Evolutionary conservation across 257 asterid genomes (phyloP).

Genomic region (Lycium barbarum): DNA sequence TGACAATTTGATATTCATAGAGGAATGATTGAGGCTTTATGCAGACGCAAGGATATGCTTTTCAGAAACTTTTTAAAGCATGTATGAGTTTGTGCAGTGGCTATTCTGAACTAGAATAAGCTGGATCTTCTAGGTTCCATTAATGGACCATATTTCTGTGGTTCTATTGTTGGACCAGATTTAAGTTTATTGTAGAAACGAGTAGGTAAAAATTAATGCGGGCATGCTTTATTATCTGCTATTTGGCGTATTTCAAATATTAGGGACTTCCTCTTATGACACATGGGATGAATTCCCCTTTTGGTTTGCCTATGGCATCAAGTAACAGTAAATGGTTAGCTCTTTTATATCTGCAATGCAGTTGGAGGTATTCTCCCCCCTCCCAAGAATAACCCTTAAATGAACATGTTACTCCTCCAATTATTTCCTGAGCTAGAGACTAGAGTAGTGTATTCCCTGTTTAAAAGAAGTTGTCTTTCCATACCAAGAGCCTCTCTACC

Average conservation of each 20-base stretch:
- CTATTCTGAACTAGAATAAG: neutral
- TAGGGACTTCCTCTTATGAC: neutral
- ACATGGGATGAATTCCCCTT: neutral
- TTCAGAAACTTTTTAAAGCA: neutral
- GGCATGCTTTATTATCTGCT: neutral
- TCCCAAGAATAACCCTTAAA: neutral
- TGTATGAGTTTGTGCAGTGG: neutral
- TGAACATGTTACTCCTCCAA: neutral
- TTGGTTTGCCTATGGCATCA: neutral
- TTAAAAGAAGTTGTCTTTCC: slow-evolving; percentile 8
- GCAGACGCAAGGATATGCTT: slow-evolving; percentile 11
- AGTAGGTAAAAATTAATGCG: neutral
- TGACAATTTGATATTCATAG: neutral
- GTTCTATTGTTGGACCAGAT: neutral
- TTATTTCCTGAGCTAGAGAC: slow-evolving; percentile 22
- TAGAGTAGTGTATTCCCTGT: slow-evolving; percentile 7
- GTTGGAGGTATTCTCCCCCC: no score
- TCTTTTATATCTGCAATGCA: no score
- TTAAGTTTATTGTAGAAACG: slow-evolving; percentile 24
- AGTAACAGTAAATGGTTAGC: neutral
- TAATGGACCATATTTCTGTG: neutral
- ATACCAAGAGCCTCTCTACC: neutral
- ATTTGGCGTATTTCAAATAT: neutral
- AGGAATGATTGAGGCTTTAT: slow-evolving; percentile 9
- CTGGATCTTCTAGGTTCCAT: neutral